Evolutionary conservation across 768 basidiomycete species (phyloP).

Genomic region (Suillus hirtellus): DNA sequence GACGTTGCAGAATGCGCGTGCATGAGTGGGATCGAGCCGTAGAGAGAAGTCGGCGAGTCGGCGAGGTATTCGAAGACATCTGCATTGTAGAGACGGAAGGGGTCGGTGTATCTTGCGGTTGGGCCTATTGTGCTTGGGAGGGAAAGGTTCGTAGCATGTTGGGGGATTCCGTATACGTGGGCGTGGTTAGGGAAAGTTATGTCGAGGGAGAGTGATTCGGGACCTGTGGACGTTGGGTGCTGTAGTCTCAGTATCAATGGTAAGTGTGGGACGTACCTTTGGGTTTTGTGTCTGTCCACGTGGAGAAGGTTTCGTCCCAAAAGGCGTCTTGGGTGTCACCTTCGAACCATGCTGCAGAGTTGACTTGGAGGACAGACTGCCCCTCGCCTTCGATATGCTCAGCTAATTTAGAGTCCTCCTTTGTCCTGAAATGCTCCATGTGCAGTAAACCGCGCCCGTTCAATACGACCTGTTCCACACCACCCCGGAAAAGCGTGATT

Average conservation of each 20-base stretch:
- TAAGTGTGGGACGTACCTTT: conserved; percentile 61
- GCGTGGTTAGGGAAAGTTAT: conserved; percentile 91
- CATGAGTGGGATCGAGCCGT: conserved; percentile 90
- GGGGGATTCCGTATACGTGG: conserved; percentile 94
- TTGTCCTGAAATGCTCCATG: conserved; percentile 95
- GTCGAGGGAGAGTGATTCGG: conserved; percentile 91
- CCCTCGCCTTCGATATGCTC: conserved; percentile 32
- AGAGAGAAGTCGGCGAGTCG: conserved; percentile 76
- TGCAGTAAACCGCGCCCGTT: conserved; percentile 91
- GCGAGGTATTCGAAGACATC: conserved; percentile 97
- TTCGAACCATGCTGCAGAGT: conserved; percentile 80
- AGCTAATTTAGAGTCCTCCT: conserved; percentile 45
- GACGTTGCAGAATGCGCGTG: conserved; percentile 88
- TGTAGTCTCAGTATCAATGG: neutral
- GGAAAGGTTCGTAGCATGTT: conserved; percentile 89
- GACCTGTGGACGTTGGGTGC: conserved; percentile 56
- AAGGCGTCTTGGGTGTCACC: conserved; percentile 79
- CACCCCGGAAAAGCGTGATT: conserved; percentile 68
- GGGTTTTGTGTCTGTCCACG: conserved; percentile 92
- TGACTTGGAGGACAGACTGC: conserved; percentile 56
- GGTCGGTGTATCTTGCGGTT: conserved; percentile 75
- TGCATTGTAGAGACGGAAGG: conserved; percentile 91
- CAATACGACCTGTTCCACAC: conserved; percentile 82
- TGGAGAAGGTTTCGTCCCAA: conserved; percentile 87
- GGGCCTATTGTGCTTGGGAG: conserved; percentile 88